Base-by-base conservation (phyloP, 768 basidiomycete species). In the Leccinum fibrillosum region DNA sequence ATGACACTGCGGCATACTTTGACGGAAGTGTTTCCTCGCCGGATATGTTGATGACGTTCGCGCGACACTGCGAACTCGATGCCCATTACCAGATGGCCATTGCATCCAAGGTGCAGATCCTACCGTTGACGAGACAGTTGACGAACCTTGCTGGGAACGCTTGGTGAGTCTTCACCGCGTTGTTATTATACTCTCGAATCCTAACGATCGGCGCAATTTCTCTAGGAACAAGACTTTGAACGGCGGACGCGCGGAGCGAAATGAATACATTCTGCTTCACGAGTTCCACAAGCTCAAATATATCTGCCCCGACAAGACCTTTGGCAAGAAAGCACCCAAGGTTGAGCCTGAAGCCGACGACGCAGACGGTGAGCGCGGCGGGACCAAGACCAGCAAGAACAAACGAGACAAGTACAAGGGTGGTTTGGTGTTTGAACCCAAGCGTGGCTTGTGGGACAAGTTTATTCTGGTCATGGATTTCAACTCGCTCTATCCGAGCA, bases 401-500 rank as follows among this genome's bases (percentile, higher is more conserved):
- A 92, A 88, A 69, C 85, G 86, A 52, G 96, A 98, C 75, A 98
- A 98, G 75, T 99, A 93, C 78, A 97, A 98, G 75, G 97, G 97
- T 71, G 97, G 97, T 73, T 81, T 98, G 53, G 97, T 99, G 19
- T 94, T 99, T 62, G 92, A 97, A 58, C 97, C 97, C 2, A 95
- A 97, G 76, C 81, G 92, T 54, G 93, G 95, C 11, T 77, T 99
- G 42, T 98, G 93, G 92, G 97, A 98, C 77, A 95, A 88, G 66
- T 97, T 81, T 69, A 90, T 98, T 73, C 82, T 99, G 17, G 97
- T 99, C 74, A 99, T 99, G 97, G 97, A 99, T 73, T 99, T 98
- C 86, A 99, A 99, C 75, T 97, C 94, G 60, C 80, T 99, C 56
- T 99, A 99, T 71, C 97, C 97, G 6, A 94, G 92, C 72, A 99